Base-by-base conservation (phyloP, 352 stramenopile species). In the Phytophthora pini region DNA sequence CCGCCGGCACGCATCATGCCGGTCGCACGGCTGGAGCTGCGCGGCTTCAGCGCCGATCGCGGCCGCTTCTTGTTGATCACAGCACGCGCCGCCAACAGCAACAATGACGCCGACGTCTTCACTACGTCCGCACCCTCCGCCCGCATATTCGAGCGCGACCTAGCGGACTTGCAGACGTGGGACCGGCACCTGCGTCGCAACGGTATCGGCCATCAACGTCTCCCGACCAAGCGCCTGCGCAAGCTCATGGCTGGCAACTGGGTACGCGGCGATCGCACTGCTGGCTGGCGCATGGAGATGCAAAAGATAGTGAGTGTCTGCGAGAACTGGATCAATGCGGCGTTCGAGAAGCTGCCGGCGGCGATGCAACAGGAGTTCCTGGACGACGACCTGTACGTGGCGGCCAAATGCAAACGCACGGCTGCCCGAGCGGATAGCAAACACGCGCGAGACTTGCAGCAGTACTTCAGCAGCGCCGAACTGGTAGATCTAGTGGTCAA, bases 401-500 rank as follows among this genome's bases (percentile, higher is more conserved):
- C 61, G 7, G 54, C 68, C 15, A 72, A 76, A 38, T 57, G 55
- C 39, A 64, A 78, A 49, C 70, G 64, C 13, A 24, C 61, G 38
- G 49, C 61, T 53, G 54, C 44, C 1, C 61, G 59, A 13, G 56
- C 67, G 1, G 61, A 74, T 1, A 72, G 48, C 1, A 76, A 90
- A 47, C 61, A 71, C 11, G 86, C 83, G 2, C 77, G 76, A 56
- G 74, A 84, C 13, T 36, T 92, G 46, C 84, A 92, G 70, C 84
- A 94, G 45, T 94, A 89, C 53, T 92, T 94, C 56, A 92, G 80
- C 27, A 84, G 66, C 15, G 34, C 41, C 10, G 57, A 76, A 10
- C 61, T 90, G 7, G 69, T 92, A 5, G 51, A 81, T 12, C 13
- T 76, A 3, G 70, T 89, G 17, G 36, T 92, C 7, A 27, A 55